Base-by-base conservation (phyloP, 1,284 basidiomycete genomes). In the Ganoderma resinaceum region DNA sequence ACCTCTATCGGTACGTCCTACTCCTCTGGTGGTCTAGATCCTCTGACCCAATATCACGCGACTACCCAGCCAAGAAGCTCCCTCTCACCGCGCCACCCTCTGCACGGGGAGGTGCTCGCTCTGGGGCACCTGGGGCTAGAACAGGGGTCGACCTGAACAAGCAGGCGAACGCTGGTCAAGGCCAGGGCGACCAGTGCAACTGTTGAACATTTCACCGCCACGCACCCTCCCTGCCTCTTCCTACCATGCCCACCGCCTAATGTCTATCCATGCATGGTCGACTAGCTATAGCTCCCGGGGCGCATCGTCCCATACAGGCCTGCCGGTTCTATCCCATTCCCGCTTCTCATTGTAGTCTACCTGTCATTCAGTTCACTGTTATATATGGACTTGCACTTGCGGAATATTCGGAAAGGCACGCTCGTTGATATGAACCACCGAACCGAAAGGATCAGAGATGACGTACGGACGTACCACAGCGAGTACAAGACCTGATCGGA, bases 111-210 rank as follows among this genome's bases (percentile, higher is more conserved):
- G 87, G 81, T 63, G 80, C 82, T 66, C 86, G 89, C 31, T 74
- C 80, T 20, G 81, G 82, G 65, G 81, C 84, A 55, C 79, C 85
- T 35, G 83, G 83, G 33, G 38, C 35, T 7, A 81, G 83, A 73
- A 82, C 87, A 70, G 91, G 91, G 52, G 90, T 95, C 33, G 91
- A 95, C 79, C 86, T 95, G 70, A 93, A 91, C 82, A 92, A 85
- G 78, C 88, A 89, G 74, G 75, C 87, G 43, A 72, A 76, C 66
- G 79, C 83, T 58, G 78, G 82, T 35, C 82, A 84, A 70, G 84
- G 83, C 53, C 86, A 85, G 77, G 83, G 83, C 70, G 93, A 94
- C 63, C 81, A 82, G 67, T 95, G 93, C 84, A 94, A 93, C 77
- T 94, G 92, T 79, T 94, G 82, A 86, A 75, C 73, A 37, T 43